Conservation (phyloP, 805 yeast genomes). For the Lachancea waltii region DNA sequence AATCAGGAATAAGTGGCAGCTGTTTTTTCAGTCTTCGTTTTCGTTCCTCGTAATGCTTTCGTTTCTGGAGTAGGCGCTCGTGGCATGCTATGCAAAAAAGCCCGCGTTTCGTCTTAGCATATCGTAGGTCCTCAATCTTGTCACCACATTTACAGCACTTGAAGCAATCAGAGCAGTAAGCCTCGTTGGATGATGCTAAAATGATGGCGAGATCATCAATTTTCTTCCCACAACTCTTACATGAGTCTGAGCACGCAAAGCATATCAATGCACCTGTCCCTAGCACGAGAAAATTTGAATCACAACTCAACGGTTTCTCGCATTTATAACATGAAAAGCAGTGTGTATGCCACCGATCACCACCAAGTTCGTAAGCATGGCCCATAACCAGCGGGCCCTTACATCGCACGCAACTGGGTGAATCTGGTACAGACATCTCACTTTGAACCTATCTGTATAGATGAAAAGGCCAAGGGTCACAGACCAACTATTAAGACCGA, state of each 20-base stretch:
- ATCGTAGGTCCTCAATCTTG: constrained; percentile 79
- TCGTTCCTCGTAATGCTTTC: constrained; percentile 42
- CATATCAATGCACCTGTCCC: constrained; percentile 92
- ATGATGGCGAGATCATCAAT: constrained; percentile 86
- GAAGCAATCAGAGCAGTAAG: constrained; percentile 87
- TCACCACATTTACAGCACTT: constrained; percentile 82
- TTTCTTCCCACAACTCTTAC: constrained; percentile 76
- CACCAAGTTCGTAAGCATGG: constrained; percentile 91
- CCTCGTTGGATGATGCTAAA: constrained; percentile 80
- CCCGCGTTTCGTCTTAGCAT: constrained; percentile 91
- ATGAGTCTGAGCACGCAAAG: constrained; percentile 84
- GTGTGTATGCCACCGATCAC: constrained; percentile 90
- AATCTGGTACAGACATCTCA: constrained; percentile 6
- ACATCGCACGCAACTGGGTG: constrained; percentile 39
- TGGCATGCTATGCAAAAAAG: constrained; percentile 91
- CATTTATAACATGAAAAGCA: constrained; percentile 92
- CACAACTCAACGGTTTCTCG: constrained; percentile 67
- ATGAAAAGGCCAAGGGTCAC: no score
- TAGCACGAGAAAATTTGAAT: constrained; percentile 81
- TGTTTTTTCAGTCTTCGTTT: constrained; percentile 25
- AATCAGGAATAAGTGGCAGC: constrained; percentile 13
- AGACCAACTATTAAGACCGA: no score
- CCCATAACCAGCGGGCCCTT: constrained; percentile 67
- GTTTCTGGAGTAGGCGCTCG: constrained; percentile 69
- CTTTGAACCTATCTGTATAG: no score